phyloP scores from a whole-genome alignment of 2,329 filamentous ascomycete genomes.

The Aureobasidium melanogenum region DNA sequence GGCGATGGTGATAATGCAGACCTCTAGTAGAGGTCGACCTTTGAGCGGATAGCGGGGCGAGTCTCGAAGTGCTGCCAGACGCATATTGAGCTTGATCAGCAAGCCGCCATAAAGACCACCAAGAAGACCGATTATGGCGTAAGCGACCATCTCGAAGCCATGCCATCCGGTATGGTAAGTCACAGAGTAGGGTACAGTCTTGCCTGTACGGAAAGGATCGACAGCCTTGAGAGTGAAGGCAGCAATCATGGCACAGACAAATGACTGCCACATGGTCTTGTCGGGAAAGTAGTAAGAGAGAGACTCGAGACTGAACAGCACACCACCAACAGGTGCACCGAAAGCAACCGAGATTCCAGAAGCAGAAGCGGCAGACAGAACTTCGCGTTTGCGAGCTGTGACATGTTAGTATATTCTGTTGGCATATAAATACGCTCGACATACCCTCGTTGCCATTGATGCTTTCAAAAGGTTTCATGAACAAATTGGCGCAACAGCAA shows the following conservation, averaged over 20 bases:
- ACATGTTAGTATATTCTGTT: not conserved
- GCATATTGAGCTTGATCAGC: slow-evolving; percentile 93
- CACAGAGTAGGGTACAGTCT: slow-evolving; percentile 92
- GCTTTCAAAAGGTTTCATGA: slow-evolving; percentile 78
- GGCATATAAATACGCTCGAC: slow-evolving; percentile 12
- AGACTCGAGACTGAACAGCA: slow-evolving; percentile 94
- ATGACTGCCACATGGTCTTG: slow-evolving; percentile 99
- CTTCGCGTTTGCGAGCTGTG: slow-evolving; percentile 79
- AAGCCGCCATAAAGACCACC: slow-evolving; percentile 91
- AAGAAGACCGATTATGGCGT: slow-evolving; percentile 73
- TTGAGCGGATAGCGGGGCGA: slow-evolving; percentile 54
- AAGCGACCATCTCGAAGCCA: slow-evolving; percentile 85
- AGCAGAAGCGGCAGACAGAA: slow-evolving; percentile 84
- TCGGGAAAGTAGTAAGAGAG: slow-evolving; percentile 96
- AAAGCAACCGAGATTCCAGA: slow-evolving; percentile 92
- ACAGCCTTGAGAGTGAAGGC: slow-evolving; percentile 86
- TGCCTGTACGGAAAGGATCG: slow-evolving; percentile 89
- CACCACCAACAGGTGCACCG: slow-evolving; percentile 86
- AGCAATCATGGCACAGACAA: slow-evolving; percentile 98
- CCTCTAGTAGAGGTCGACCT: slow-evolving; percentile 64
- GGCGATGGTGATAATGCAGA: slow-evolving; percentile 66
- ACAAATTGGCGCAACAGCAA: slow-evolving; percentile 89
- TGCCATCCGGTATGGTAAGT: slow-evolving; percentile 90
- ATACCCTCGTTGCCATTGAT: slow-evolving; percentile 81
- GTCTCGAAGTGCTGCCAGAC: slow-evolving; percentile 71